Conservation (phyloP, 2,329 filamentous ascomycete species). For the Alternaria brassicicola region DNA sequence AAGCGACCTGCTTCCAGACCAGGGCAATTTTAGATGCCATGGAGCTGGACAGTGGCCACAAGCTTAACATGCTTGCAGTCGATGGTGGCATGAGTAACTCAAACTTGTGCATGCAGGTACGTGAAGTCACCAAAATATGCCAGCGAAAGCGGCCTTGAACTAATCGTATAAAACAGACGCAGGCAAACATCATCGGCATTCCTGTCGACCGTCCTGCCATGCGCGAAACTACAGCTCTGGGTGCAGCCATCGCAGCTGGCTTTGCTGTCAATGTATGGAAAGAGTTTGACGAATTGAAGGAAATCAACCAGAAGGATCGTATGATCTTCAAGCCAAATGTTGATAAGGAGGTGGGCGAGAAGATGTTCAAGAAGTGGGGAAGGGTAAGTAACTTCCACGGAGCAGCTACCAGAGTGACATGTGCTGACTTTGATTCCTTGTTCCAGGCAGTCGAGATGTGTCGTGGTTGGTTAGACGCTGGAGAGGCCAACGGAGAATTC, state of each 20-base stretch:
- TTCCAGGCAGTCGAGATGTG: slow-evolving; percentile 73
- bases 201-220: slow-evolving; percentile 83
- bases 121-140: slow-evolving; percentile 15
- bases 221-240: slow-evolving; percentile 88
- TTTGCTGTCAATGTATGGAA: slow-evolving; percentile 81
- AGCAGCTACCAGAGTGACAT: neutral
- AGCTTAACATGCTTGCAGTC: slow-evolving; percentile 76
- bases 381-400: slow-evolving; percentile 48
- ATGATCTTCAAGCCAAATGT: slow-evolving; percentile 74
- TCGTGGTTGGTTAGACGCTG: slow-evolving; percentile 69
- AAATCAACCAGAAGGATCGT: slow-evolving; percentile 73
- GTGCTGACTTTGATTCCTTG: slow-evolving; percentile 7
- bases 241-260: slow-evolving; percentile 88
- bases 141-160: slow-evolving; percentile 1
- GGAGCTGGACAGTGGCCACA: slow-evolving; percentile 82
- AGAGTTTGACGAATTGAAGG: slow-evolving; percentile 72
- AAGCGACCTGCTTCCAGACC: slow-evolving; percentile 91
- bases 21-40: slow-evolving; percentile 91
- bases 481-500: slow-evolving; percentile 46
- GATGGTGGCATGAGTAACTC: slow-evolving; percentile 91
- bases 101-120: slow-evolving; percentile 79
- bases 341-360: slow-evolving; percentile 61
- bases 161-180: slow-evolving; percentile 59
- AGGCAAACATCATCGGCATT: slow-evolving; percentile 84
- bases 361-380: slow-evolving; percentile 74